Conservation (phyloP, 345 rosid genomes). For the Brassica cretica region DNA sequence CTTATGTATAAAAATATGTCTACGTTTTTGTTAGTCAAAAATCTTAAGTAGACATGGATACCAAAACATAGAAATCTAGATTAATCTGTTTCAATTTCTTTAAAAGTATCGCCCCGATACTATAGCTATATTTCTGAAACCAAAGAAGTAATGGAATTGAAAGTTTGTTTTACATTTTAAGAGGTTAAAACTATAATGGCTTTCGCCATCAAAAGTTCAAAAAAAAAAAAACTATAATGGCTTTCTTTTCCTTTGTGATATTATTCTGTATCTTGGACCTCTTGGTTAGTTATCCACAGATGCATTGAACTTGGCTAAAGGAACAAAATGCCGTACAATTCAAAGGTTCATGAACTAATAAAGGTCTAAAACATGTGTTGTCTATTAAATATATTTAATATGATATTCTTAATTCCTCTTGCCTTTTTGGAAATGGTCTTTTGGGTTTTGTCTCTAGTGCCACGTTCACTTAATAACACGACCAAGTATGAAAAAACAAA, state of each 20-base stretch:
- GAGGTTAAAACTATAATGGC: neutral
- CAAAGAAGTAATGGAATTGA: neutral
- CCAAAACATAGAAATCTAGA: neutral
- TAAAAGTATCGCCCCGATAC: neutral
- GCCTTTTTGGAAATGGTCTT: conserved; percentile 36
- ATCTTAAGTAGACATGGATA: neutral
- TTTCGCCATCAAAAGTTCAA: too few relatives aligned
- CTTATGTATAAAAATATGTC: neutral
- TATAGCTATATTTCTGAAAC: neutral
- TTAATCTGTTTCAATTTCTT: neutral
- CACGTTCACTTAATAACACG: conserved; percentile 30
- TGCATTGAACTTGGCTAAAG: conserved; percentile 30
- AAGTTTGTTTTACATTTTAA: neutral
- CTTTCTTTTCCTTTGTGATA: neutral
- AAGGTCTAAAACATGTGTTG: conserved; percentile 32
- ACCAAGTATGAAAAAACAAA: conserved; percentile 34
- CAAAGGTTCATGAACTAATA: conserved; percentile 32
- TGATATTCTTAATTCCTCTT: neutral
- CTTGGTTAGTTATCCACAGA: conserved; percentile 26
- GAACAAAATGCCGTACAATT: conserved; percentile 26
- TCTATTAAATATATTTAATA: conserved; percentile 4
- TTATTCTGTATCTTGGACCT: neutral
- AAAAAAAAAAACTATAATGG: neutral
- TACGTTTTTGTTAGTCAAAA: neutral
- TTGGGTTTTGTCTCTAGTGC: conserved; percentile 15